Base-by-base conservation (phyloP, 164 flowering plant species). In the Protea cynaroides region DNA sequence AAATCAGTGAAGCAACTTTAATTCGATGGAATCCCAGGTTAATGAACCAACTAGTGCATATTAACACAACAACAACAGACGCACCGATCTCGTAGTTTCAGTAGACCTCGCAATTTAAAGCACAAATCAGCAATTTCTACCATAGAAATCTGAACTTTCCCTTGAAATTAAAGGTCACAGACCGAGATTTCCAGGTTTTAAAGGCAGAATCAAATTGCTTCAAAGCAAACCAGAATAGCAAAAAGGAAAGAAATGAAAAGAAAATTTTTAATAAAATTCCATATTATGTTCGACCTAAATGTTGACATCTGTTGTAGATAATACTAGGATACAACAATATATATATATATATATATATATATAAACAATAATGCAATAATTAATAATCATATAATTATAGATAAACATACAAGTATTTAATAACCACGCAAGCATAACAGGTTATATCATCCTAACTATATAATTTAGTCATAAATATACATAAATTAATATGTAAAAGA, bases 21-120 rank as follows among this genome's bases (percentile, higher is more conserved):
- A 80, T 79, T 82, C 60, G 83, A 75, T 63, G 80, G 59, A 64
- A 71, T 72, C 81, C 79, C 75, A 81, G 84, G 54, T 81, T 79
- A 34, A 81, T 79, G 77, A 74, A 83, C 76, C 90, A 80, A 87
- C 83, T 90, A 92, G 88, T 88, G 79, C 94, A 83, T 65, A 67
- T 67, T 58, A 54, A 36, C 59, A 56, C 24, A 44, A 12, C n/a
- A n/a, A n/a, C 43, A 22, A 25, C 59, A 36, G 19, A 23, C 58
- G 58, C 15, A 23, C 11, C 24, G 4, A 24, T 55, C 36, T 24
- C 4, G 15, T 13, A 24, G 1, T 3, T 10, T 55, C 36, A 36
- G 58, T 0, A 24, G 13, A 11, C 8, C 24, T 18, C 36, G 36
- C 34, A 36, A 10, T 24, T 9, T 14, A 2, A 1, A 36, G 5